Evolutionary conservation across 805 yeast genomes (phyloP).

Genomic region (Candida tibetensis): DNA sequence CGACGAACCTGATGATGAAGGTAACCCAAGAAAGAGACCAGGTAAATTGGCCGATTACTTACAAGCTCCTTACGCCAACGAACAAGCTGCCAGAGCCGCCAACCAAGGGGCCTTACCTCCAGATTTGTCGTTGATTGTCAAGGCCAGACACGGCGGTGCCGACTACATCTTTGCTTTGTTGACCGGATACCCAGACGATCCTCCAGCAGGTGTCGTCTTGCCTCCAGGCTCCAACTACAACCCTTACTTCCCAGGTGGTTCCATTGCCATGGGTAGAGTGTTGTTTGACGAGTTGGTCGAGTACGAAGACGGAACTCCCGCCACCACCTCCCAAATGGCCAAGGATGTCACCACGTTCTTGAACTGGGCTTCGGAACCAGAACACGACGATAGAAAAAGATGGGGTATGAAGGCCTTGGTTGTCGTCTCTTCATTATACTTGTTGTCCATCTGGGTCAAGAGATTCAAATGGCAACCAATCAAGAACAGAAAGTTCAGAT

Average conservation of each 20-base stretch:
- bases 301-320: slow-evolving; percentile 98
- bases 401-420: slow-evolving; percentile 91
- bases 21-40: slow-evolving; percentile 95
- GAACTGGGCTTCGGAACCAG: slow-evolving; percentile 98
- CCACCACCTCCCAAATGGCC: slow-evolving; percentile 98
- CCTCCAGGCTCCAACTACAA: slow-evolving; percentile 96
- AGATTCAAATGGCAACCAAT: slow-evolving; percentile 97
- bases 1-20: slow-evolving; percentile 94
- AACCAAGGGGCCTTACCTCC: slow-evolving; percentile 99
- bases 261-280: slow-evolving; percentile 99
- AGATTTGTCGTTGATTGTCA: slow-evolving; percentile 92
- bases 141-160: slow-evolving; percentile 98
- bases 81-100: slow-evolving; percentile 99
- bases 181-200: slow-evolving; percentile 98
- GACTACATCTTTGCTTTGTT: slow-evolving; percentile 93
- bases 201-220: slow-evolving; percentile 94
- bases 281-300: slow-evolving; percentile 96
- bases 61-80: slow-evolving; percentile 95
- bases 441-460: slow-evolving; percentile 86
- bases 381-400: slow-evolving; percentile 97
- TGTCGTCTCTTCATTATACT: slow-evolving; percentile 73
- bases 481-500: slow-evolving; percentile 91
- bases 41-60: slow-evolving; percentile 96
- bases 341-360: slow-evolving; percentile 95
- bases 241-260: slow-evolving; percentile 99